These are phyloP conservation scores for Paxillus ammoniavirescens DNA, from an alignment of 768 basidiomycete genomes.

Conservation along the genomic window DNA sequence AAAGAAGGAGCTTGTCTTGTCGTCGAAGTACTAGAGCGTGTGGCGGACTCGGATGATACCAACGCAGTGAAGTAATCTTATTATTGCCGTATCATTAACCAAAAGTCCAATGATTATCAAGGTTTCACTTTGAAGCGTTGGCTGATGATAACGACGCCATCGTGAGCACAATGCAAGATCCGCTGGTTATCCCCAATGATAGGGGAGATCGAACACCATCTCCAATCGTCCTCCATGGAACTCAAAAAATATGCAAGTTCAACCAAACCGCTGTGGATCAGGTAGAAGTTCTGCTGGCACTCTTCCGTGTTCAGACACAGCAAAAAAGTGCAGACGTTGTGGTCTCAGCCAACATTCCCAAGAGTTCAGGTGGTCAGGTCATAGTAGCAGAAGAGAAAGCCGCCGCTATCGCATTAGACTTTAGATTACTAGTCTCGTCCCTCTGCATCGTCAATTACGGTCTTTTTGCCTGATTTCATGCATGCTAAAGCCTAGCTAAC, in stretches of 20 bases:
- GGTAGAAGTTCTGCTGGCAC: conserved; percentile 74
- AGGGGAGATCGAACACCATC: conserved; percentile 51
- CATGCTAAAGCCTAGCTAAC: not conserved
- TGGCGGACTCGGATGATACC: conserved; percentile 50
- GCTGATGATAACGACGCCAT: conserved; percentile 87
- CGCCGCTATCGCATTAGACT: conserved; percentile 42
- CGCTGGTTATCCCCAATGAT: conserved; percentile 40
- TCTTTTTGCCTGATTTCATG: conserved; percentile 57
- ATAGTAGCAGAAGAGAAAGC: conserved; percentile 36
- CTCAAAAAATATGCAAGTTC: conserved; percentile 77
- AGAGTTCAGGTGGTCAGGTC: conserved; percentile 30
- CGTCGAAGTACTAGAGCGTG: conserved; percentile 79
- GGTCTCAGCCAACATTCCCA: conserved; percentile 81
- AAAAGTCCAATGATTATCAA: conserved; percentile 32
- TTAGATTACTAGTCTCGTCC: conserved; percentile 53
- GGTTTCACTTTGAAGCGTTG: conserved; percentile 88
- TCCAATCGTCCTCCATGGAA: conserved; percentile 63
- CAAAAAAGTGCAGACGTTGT: conserved; percentile 76
- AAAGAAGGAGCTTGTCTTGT: conserved; percentile 69
- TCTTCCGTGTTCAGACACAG: conserved; percentile 66
- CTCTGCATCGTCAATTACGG: conserved; percentile 65
- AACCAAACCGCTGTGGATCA: conserved; percentile 57
- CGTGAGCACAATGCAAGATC: conserved; percentile 42
- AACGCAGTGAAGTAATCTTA: conserved; percentile 68
- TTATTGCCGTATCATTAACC: conserved; percentile 2